phyloP scores from a whole-genome alignment of 257 asterid genomes.

The Eustoma russellianum region DNA sequence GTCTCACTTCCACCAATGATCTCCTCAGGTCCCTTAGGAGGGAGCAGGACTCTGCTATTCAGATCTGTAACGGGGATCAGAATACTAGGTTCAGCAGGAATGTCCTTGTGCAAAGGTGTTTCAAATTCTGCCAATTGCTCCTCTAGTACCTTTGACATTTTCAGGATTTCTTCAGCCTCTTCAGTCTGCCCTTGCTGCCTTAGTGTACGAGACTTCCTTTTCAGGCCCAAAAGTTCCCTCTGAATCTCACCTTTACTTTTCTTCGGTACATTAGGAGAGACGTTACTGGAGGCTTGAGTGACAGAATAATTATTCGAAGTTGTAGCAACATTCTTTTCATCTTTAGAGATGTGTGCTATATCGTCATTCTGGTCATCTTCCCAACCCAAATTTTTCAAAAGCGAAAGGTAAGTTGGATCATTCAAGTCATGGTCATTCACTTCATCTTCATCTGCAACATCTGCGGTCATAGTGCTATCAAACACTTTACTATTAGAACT shows the following conservation, averaged over 20 bases:
- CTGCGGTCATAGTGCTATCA: constrained; percentile 10
- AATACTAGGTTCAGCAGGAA: constrained; percentile 17
- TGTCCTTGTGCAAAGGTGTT: constrained; percentile 25
- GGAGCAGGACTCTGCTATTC: not conserved
- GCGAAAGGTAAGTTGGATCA: constrained; percentile 75
- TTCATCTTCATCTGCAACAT: constrained; percentile 42
- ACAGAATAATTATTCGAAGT: constrained; percentile 13
- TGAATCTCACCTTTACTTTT: constrained; percentile 70
- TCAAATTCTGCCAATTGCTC: constrained; percentile 56
- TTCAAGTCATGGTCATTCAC: constrained; percentile 84
- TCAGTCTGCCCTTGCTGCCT: constrained; percentile 76
- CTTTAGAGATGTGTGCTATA: constrained; percentile 14
- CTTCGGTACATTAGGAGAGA: constrained; percentile 23
- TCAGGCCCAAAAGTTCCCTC: constrained; percentile 68
- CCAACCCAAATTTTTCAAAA: constrained; percentile 85
- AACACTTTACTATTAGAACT: constrained; percentile 21
- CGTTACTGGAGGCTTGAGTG: constrained; percentile 16
- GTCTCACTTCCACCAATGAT: constrained; percentile 17
- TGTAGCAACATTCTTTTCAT: constrained; percentile 10
- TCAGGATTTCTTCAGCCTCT: constrained; percentile 76
- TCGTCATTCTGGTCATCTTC: constrained; percentile 47
- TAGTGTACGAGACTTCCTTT: constrained; percentile 70
- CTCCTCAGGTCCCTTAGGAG: constrained; percentile 11
- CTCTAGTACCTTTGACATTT: constrained; percentile 51
- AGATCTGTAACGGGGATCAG: constrained; percentile 4